A percentile compares a stretch with the other conserved stretches of the same genome.
These are phyloP conservation scores for Groenewaldozyma auringiensis DNA, from an alignment of 1,139 yeast genomes.

Conservation along the genomic window DNA sequence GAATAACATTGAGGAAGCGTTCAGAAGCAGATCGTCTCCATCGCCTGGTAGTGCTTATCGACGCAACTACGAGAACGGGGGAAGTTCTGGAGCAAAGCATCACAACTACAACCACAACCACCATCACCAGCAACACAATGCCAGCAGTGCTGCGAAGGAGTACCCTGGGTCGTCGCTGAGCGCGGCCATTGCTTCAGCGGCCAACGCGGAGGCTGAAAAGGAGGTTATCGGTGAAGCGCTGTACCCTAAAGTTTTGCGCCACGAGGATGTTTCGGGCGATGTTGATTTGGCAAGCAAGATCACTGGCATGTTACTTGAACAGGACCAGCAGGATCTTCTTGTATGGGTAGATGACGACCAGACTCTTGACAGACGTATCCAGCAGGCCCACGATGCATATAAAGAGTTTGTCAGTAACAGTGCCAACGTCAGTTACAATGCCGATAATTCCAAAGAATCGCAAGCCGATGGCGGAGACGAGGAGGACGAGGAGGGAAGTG, in stretches of 20 bases:
- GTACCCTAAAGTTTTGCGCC: conserved; percentile 77
- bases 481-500: background rate
- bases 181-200: conserved; percentile 31
- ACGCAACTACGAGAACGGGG: conserved; percentile 6
- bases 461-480: background rate
- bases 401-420: conserved; percentile 40
- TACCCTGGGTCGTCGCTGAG: conserved; percentile 22
- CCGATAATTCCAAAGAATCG: background rate
- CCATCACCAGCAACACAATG: conserved; percentile 35
- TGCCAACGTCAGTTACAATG: background rate
- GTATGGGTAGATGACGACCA: conserved; percentile 72
- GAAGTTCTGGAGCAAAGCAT: conserved; percentile 3
- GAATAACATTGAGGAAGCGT: background rate
- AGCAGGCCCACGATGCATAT: conserved; percentile 86
- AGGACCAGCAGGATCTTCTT: conserved; percentile 77
- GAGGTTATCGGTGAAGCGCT: conserved; percentile 90
- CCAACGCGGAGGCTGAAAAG: conserved; percentile 66
- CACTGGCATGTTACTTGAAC: conserved; percentile 92
- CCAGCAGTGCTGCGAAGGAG: conserved; percentile 29
- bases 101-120: conserved; percentile 4
- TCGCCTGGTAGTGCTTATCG: background rate
- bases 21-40: background rate
- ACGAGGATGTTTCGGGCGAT: conserved; percentile 68
- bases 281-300: conserved; percentile 88
- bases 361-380: conserved; percentile 73